Conservation (phyloP, 2,329 filamentous ascomycete species). For the Capronia epimyces region DNA sequence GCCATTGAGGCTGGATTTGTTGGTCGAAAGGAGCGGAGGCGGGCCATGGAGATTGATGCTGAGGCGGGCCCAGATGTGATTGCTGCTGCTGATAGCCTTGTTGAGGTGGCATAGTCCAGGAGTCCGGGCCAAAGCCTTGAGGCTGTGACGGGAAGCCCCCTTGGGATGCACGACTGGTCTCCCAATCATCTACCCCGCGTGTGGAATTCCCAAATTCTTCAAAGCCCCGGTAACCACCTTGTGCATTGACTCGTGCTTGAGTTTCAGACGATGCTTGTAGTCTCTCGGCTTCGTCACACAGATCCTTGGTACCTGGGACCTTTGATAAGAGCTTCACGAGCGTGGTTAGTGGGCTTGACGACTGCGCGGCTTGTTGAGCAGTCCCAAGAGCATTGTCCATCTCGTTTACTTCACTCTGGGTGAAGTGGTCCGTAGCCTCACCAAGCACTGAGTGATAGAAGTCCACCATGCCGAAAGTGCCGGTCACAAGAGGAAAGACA, state of each 20-base stretch:
- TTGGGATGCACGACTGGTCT: slow-evolving; percentile 15
- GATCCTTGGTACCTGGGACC: slow-evolving; percentile 65
- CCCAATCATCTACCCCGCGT: slow-evolving; percentile 35
- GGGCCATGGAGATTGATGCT: slow-evolving; percentile 12
- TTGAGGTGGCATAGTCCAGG: slow-evolving; percentile 15
- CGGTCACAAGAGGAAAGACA: slow-evolving; percentile 69
- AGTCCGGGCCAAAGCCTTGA: slow-evolving; percentile 14
- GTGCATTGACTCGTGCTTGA: slow-evolving; percentile 54
- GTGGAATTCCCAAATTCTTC: slow-evolving; percentile 26
- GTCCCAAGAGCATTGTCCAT: slow-evolving; percentile 69
- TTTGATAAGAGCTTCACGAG: slow-evolving; percentile 70
- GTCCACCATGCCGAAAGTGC: slow-evolving; percentile 71
- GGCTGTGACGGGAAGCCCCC: slow-evolving; percentile 39
- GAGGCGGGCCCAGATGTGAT: slow-evolving; percentile 10
- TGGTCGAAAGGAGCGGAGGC: slow-evolving; percentile 11
- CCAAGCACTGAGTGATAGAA: slow-evolving; percentile 73
- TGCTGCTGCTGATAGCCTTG: slow-evolving; percentile 18
- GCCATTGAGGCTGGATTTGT: slow-evolving; percentile 8
- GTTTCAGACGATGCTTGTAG: slow-evolving; percentile 58
- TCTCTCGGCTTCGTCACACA: slow-evolving; percentile 60
- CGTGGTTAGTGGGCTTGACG: slow-evolving; percentile 46
- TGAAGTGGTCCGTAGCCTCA: slow-evolving; percentile 77
- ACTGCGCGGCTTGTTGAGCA: slow-evolving; percentile 51
- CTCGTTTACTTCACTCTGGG: slow-evolving; percentile 77
- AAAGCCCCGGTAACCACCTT: slow-evolving; percentile 28